Evolutionary conservation across 2,329 filamentous ascomycete genomes (phyloP), one percentile per base, ranked within the genome.

Genomic region (Penicillium sp.): DNA sequence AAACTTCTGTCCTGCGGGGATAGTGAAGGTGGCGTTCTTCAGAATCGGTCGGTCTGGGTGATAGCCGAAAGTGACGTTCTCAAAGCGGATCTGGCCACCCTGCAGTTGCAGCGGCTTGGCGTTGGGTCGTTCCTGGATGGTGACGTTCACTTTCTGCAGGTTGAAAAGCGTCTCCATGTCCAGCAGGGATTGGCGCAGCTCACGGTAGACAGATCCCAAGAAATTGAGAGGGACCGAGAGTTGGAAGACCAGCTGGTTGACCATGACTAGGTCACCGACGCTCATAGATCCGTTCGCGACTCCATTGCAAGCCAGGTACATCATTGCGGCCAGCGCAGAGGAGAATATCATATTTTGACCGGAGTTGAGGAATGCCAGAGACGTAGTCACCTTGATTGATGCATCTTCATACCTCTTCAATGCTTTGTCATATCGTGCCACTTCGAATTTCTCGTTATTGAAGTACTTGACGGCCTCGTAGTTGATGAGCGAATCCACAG

Each of bases 381-480:
- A 97, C 0, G 94, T 99, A 10, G 91, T 91, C 34, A 99, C 90
- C 71, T 97, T 97, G 79, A 99, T 97, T 16, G 91, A 96, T 55
- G 91, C 92, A 71, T 88, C 88, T 72, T 99, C 90, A 72, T 99
- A 99, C 56, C 87, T 83, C 61, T 86, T 82, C 25, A 99, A 79
- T 0, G 94, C 91, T 65, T 87, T 85, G 73, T 97, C 92, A 72
- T 99, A 99, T 40, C 94, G 85, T 32, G 84, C 82, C 41, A 96
- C 90, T 76, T 99, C 94, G 62, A 91, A 97, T 62, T 89, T 90
- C 70, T 99, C 95, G 68, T 99, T 99, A 79, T 99, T 99, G 78
- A 97, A 99, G 77, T 97, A 96, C 76, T 99, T 99, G 69, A 99
- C 94, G 15, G 95, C 93, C 75, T 99, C 94, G 68, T 97, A 99